Conservation (phyloP, 2,329 filamentous ascomycete genomes). For the Colletotrichum zoysiae region DNA sequence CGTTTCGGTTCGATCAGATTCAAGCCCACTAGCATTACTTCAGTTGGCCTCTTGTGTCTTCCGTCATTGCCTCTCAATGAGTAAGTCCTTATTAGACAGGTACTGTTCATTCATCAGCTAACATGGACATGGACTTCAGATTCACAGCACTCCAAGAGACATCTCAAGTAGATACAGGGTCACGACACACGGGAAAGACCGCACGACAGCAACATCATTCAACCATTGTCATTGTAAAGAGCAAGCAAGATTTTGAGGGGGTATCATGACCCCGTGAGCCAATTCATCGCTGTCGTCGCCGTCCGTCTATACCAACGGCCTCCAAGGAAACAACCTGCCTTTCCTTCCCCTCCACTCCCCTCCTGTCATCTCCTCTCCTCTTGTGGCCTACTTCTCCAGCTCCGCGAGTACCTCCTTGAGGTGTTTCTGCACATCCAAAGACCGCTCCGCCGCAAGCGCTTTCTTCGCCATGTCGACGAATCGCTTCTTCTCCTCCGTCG, state of each 20-base stretch:
- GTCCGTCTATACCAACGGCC: slow-evolving; percentile 4
- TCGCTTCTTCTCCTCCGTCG: slow-evolving; percentile 43
- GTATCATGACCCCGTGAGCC: slow-evolving; percentile 16
- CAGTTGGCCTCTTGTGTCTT: not conserved
- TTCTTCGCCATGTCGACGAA: slow-evolving; percentile 49
- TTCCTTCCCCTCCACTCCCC: not conserved
- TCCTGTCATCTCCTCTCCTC: not conserved
- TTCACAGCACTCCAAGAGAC: not conserved
- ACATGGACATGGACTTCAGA: not conserved
- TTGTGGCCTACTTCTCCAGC: slow-evolving; percentile 42
- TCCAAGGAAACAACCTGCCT: not conserved
- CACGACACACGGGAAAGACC: not conserved
- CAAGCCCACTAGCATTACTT: no score
- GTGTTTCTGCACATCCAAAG: slow-evolving; percentile 59
- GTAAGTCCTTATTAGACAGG: no score
- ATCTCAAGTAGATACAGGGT: not conserved
- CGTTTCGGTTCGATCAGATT: no score
- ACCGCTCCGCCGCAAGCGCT: slow-evolving; percentile 57
- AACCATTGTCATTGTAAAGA: slow-evolving; percentile 3
- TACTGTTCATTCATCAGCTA: not conserved
- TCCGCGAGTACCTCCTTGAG: slow-evolving; percentile 54
- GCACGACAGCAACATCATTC: not conserved
- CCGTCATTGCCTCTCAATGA: not conserved
- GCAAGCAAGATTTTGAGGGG: slow-evolving; percentile 19
- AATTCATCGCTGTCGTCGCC: not conserved